Conservation (phyloP, 1,139 yeast species). For the Protomyces inundatus region DNA sequence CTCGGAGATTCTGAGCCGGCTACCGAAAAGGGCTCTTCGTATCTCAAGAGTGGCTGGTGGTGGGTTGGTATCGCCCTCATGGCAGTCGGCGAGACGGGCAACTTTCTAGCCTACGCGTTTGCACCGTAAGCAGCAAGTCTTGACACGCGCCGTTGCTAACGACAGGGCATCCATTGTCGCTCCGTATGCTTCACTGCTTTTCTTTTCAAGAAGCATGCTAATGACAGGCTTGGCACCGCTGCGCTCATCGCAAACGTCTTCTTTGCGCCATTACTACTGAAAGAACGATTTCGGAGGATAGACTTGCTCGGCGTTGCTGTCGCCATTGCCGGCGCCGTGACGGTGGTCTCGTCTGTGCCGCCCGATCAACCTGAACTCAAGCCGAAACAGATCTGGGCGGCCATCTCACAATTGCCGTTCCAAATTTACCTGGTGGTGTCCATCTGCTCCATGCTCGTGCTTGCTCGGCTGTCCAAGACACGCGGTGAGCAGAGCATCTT, state of each 20-base stretch:
- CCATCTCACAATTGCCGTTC: conserved; percentile 35
- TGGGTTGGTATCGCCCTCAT: conserved; percentile 44
- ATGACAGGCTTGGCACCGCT: conserved; percentile 44
- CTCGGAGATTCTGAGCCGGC: not conserved
- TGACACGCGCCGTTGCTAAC: not conserved
- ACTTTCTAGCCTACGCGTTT: conserved; percentile 46
- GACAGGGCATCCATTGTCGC: conserved; percentile 43
- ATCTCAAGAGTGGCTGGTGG: conserved; percentile 38
- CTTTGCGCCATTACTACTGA: conserved; percentile 46
- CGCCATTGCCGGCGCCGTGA: conserved; percentile 43
- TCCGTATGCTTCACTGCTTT: not conserved
- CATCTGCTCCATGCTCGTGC: conserved; percentile 29
- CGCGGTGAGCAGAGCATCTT: conserved; percentile 30
- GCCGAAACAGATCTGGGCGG: conserved; percentile 35
- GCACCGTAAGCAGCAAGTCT: conserved; percentile 37
- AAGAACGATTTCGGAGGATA: conserved; percentile 39
- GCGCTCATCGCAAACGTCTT: conserved; percentile 46
- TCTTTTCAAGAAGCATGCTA: not conserved
- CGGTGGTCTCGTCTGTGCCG: conserved; percentile 39
- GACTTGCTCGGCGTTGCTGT: conserved; percentile 42
- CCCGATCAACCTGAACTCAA: conserved; percentile 30
- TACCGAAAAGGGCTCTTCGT: not conserved
- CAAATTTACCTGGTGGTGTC: conserved; percentile 36
- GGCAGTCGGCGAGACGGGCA: conserved; percentile 45
- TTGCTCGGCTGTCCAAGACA: conserved; percentile 30